A percentile compares a stretch with the other conserved stretches of the same genome.
These are phyloP conservation scores for Leccinum aurantiacum DNA, from an alignment of 768 basidiomycete species.

Conservation along the genomic window DNA sequence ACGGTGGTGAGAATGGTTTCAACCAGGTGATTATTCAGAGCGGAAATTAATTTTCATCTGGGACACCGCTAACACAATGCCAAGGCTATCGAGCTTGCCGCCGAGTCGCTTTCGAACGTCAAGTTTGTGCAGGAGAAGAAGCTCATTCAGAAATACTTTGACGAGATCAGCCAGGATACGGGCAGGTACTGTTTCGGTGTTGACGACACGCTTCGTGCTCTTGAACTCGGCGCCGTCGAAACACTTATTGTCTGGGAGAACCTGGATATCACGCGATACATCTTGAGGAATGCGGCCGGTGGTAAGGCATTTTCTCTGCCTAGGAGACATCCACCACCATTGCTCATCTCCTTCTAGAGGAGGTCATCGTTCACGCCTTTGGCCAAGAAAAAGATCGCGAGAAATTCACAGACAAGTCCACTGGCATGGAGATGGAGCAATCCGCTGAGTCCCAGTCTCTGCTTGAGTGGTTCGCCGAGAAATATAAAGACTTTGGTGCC, in stretches of 20 bases:
- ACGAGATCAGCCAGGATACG: constrained; percentile 97
- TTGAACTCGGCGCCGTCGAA: constrained; percentile 96
- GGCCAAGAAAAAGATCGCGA: constrained; percentile 92
- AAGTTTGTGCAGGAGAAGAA: constrained; percentile 99
- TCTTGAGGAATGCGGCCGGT: constrained; percentile 88
- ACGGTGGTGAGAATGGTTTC: constrained; percentile 98
- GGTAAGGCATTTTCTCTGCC: constrained; percentile 44
- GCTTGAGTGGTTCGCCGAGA: constrained; percentile 98
- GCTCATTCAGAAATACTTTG: constrained; percentile 97
- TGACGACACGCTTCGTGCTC: constrained; percentile 92
- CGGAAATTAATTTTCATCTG: not conserved
- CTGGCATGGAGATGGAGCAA: constrained; percentile 95
- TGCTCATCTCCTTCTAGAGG: constrained; percentile 51
- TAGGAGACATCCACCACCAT: not conserved
- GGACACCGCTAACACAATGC: not conserved
- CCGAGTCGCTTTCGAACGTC: constrained; percentile 95
- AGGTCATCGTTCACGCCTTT: constrained; percentile 75
- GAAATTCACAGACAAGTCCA: constrained; percentile 94
- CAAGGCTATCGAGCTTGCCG: constrained; percentile 94
- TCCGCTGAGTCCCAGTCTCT: constrained; percentile 76
- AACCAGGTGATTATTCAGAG: constrained; percentile 70
- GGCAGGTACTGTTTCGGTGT: constrained; percentile 97
- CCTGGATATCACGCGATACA: constrained; percentile 84
- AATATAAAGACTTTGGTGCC: constrained; percentile 97
- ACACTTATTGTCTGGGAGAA: constrained; percentile 99